Evolutionary conservation across 1,284 basidiomycete species (phyloP), one percentile per base, ranked within the genome.

Genomic region (Papiliotrema fonsecae): DNA sequence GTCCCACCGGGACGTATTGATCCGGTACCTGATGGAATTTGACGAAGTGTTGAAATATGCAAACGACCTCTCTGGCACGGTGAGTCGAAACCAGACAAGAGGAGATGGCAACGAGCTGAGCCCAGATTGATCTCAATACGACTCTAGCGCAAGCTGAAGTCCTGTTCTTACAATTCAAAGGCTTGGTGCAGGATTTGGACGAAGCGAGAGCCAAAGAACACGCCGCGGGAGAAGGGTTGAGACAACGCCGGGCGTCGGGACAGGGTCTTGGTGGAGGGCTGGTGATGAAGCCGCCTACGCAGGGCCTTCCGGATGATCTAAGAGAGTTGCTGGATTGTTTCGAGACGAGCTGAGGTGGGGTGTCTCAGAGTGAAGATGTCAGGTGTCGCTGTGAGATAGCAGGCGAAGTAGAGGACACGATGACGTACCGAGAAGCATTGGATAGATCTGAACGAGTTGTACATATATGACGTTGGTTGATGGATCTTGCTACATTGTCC

Each of bases 91-190:
- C 5, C 46, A 3, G 24, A 19, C 11, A 25, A 19, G 11, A 7
- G 30, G 7, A 31, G 25, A n/a, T 18, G 2, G 14, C 24, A 22
- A 18, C 24, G 3, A 25, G 32, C 43, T 56, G 13, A 51, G 18
- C 21, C 3, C 54, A 74, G 49, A 92, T 97, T 58, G 92, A 96
- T 66, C 81, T 96, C 19, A 86, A 94, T 66, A 83, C 84, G 4
- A 91, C 92, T 10, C 80, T 97, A 4, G 86, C 88, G 0, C 92
- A 96, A 72, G 91, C 91, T 9, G 91, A 97, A 74, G 89, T 96
- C 10, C 79, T 97, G 13, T 96, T 90, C 78, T 73, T 77, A n/a
- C 61, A 60, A 0, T 74, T 73, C 65, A 51, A 57, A 39, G 52
- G 53, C 4, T 52, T 91, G n/a, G 82, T 92, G 14, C 85, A 86